phyloP scores from a whole-genome alignment of 306 rosid genomes.

The Begonia masoniana region DNA sequence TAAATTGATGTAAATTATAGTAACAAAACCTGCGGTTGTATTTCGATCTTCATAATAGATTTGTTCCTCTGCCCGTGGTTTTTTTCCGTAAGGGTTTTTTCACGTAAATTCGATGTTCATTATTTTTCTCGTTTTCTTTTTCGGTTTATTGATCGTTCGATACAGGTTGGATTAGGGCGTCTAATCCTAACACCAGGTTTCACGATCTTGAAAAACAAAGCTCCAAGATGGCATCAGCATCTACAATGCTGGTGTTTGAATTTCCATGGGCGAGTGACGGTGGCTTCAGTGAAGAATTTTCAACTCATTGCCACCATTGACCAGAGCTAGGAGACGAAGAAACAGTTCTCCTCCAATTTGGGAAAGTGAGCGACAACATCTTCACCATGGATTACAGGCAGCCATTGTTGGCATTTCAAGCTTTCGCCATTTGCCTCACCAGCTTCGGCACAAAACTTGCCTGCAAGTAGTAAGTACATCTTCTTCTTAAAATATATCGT shows the following conservation, averaged over 20 bases:
- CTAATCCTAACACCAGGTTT: too few relatives aligned
- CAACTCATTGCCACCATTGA: constrained; percentile 79
- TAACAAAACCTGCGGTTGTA: too few relatives aligned
- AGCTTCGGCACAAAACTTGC: constrained; percentile 99
- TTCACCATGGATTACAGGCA: constrained; percentile 96
- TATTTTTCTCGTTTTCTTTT: too few relatives aligned
- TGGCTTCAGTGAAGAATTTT: constrained; percentile 93
- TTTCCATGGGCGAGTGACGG: constrained; percentile 94
- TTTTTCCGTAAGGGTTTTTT: too few relatives aligned
- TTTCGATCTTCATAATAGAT: too few relatives aligned
- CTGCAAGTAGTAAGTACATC: constrained; percentile 39
- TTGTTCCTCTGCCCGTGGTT: too few relatives aligned
- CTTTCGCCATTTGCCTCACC: constrained; percentile 92
- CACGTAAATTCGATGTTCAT: too few relatives aligned
- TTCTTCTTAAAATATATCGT: constrained; percentile 8
- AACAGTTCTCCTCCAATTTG: constrained; percentile 83
- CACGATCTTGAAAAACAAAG: constrained; percentile 79
- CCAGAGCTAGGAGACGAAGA: constrained; percentile 93
- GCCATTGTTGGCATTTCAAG: constrained; percentile 93
- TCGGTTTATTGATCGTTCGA: too few relatives aligned
- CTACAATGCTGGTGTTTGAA: constrained; percentile 98
- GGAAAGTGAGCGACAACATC: constrained; percentile 83
- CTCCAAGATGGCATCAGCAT: constrained; percentile 97
- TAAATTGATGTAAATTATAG: too few relatives aligned
- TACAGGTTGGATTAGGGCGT: too few relatives aligned